Evolutionary conservation across 768 basidiomycete species (phyloP).

Genomic region (Naganishia vishniacii): DNA sequence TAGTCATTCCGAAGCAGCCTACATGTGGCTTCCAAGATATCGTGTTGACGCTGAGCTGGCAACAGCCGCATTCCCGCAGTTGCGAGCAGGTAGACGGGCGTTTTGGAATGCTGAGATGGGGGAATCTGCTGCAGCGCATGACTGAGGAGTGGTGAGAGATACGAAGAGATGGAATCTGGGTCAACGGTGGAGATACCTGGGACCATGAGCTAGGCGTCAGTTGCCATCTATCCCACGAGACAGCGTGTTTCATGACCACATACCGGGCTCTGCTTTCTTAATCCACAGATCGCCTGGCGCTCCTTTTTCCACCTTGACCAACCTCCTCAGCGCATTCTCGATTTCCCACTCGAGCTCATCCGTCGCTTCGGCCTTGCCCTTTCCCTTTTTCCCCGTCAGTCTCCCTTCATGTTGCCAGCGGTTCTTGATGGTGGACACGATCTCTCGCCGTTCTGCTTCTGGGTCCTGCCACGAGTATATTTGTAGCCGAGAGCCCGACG

Average conservation of each 20-base stretch:
- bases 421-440: constrained; percentile 52
- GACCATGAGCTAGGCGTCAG: too few species aligned
- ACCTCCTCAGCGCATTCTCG: constrained; percentile 43
- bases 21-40: constrained; percentile 72
- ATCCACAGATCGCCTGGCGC: constrained; percentile 82
- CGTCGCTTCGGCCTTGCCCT: constrained; percentile 42
- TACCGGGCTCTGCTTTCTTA: constrained; percentile 87
- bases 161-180: constrained; percentile 63
- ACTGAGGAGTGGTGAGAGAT: constrained; percentile 73
- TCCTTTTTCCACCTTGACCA: constrained; percentile 89
- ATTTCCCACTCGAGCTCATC: constrained; percentile 52
- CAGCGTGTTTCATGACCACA: too few species aligned
- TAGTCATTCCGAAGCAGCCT: constrained; percentile 68
- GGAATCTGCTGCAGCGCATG: constrained; percentile 81
- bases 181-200: constrained; percentile 82
- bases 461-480: constrained; percentile 97
- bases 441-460: constrained; percentile 56
- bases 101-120: constrained; percentile 73
- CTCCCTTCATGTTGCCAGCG: constrained; percentile 54
- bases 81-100: constrained; percentile 87
- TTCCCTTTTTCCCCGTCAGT: constrained; percentile 42
- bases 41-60: constrained; percentile 61
- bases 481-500: constrained; percentile 89
- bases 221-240: too few species aligned
- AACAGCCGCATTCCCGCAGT: constrained; percentile 97